Evolutionary conservation across 768 basidiomycete species (phyloP).

Genomic region (Collybia nuda): DNA sequence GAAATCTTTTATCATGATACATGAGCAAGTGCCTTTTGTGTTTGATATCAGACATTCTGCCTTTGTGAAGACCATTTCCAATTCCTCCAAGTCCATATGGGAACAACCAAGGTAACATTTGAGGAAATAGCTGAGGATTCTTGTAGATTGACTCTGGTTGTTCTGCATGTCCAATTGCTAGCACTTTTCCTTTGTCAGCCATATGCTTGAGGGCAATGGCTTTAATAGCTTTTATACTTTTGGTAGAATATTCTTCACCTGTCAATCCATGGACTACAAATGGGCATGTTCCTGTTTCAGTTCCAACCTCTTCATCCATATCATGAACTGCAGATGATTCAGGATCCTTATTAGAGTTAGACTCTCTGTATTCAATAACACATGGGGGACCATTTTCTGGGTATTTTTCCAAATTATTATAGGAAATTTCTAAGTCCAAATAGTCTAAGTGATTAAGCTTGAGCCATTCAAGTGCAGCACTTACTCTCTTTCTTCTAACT

Average conservation of each 20-base stretch:
- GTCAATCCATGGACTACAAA: slow-evolving; percentile 35
- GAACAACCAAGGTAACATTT: slow-evolving; percentile 19
- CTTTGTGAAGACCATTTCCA: not conserved
- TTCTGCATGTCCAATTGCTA: slow-evolving; percentile 18
- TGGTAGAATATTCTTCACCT: slow-evolving; percentile 13
- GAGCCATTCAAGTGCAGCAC: slow-evolving; percentile 27
- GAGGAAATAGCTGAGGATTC: slow-evolving; percentile 32
- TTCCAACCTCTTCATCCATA: slow-evolving; percentile 20
- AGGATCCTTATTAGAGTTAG: slow-evolving; percentile 12
- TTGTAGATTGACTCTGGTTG: slow-evolving; percentile 22
- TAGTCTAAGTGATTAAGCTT: slow-evolving; percentile 31
- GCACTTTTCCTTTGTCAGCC: slow-evolving; percentile 7
- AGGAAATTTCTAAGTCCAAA: slow-evolving; percentile 24
- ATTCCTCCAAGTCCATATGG: slow-evolving; percentile 1
- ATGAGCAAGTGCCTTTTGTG: slow-evolving; percentile 25
- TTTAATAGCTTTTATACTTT: slow-evolving; percentile 12
- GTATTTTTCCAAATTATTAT: slow-evolving; percentile 19
- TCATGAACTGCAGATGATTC: slow-evolving; percentile 18
- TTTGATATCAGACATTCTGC: slow-evolving; percentile 14
- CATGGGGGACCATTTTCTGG: slow-evolving; percentile 16
- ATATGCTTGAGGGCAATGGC: slow-evolving; percentile 19
- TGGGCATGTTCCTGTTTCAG: slow-evolving; percentile 25
- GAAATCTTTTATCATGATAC: slow-evolving; percentile 37
- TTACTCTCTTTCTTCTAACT: slow-evolving; percentile 22
- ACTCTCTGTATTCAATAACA: slow-evolving; percentile 17